Percentiles rank a stretch among this genome's conserved stretches.
These are phyloP conservation scores for Poa annua DNA, from an alignment of 176 grass and related monocot genomes.

Conservation along the genomic window DNA sequence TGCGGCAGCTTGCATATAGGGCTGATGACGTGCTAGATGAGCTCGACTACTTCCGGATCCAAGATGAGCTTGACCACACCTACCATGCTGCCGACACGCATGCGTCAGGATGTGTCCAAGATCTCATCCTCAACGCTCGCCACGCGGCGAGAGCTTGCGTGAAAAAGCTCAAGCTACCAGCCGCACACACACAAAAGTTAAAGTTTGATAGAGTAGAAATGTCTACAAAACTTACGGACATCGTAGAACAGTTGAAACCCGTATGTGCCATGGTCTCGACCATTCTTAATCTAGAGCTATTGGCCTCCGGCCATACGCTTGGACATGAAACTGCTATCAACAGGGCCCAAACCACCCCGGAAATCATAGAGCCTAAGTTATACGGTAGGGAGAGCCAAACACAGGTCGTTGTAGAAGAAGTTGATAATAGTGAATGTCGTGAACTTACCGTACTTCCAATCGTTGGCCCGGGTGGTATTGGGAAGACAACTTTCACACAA, in stretches of 20 bases:
- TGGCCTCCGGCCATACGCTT: background rate
- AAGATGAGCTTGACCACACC: constrained; percentile 21
- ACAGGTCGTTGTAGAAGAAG: background rate
- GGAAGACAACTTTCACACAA: background rate
- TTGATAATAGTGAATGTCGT: background rate
- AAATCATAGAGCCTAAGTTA: constrained; percentile 7
- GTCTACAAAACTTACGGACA: background rate
- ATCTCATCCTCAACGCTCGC: background rate
- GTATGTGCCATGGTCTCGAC: background rate
- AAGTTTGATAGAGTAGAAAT: background rate
- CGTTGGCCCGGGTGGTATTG: background rate
- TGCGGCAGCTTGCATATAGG: background rate
- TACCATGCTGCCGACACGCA: background rate
- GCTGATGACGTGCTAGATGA: constrained; percentile 38
- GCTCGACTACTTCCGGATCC: constrained; percentile 41
- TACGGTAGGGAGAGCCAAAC: constrained; percentile 33
- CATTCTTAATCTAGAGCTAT: background rate
- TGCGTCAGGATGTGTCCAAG: background rate
- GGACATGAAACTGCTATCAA: background rate
- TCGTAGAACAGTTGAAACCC: background rate
- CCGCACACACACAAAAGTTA: background rate
- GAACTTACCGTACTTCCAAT: constrained; percentile 37
- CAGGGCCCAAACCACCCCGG: background rate
- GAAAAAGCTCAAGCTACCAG: background rate
- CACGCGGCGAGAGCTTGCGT: background rate